Evolutionary conservation across 139 green algal genomes (phyloP), one percentile per base, ranked within the genome.

Genomic region (Picochlorum sp.): DNA sequence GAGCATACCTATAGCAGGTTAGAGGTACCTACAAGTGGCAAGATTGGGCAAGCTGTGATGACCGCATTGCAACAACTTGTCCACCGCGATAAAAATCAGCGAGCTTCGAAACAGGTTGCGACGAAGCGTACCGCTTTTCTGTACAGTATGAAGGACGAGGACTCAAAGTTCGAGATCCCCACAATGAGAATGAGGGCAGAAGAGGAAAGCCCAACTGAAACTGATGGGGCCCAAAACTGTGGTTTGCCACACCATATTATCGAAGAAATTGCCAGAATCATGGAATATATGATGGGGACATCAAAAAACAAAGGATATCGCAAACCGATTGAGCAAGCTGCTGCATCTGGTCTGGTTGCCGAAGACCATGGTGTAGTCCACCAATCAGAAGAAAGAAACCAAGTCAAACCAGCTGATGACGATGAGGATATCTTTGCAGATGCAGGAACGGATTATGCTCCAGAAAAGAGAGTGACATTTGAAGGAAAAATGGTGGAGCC

Each of bases 371-470:
- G 37, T 7, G 1, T 5, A 24, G 37, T 16, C n/a, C n/a, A 45
- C 16, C 9, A 45, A 18, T 24, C n/a, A 57, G 89, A 88, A 70
- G 77, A 53, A 37, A 53, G 65, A 20, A 63, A 25, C 28, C 59
- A 50, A 14, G 2, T 4, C 6, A 25, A 61, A 10, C 10, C 37
- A 7, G 55, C 30, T 10, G 67, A 80, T 7, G 76, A 85, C 1
- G 80, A 87, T n/a, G 85, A 95, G 8, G 85, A 96, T 67, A 96
- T 96, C 36, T 96, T 96, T 80, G 89, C 62, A 0, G 89, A 93
- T 40, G 89, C 76, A 7, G 89, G 87, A 14, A 88, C 61, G 0
- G 88, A 96, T 52, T 96, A 96, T 59, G 66, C 72, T 51, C 73
- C 73, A 6, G 74, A 79, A 26, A 44, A 82, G 9, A 64, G 66